phyloP scores from a whole-genome alignment of 495 filamentous ascomycete genomes.

The Sphaerosporella brunnea region DNA sequence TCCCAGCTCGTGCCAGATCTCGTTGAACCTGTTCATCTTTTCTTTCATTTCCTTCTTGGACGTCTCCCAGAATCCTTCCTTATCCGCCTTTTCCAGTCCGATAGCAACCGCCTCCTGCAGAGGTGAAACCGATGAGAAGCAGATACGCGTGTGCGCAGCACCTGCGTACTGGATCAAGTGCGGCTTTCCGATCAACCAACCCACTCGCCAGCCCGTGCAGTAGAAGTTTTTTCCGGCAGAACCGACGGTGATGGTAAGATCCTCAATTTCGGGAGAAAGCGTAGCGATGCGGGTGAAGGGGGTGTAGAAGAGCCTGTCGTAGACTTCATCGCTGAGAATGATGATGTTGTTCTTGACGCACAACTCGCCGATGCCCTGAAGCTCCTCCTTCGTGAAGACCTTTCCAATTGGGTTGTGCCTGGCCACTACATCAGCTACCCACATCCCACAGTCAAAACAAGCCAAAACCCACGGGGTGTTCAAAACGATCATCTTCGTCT shows the following conservation, averaged over 20 bases:
- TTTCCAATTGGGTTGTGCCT: slow-evolving; percentile 90
- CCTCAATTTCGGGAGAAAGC: slow-evolving; percentile 67
- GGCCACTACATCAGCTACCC: neutral
- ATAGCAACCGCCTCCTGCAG: slow-evolving; percentile 93
- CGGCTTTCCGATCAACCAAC: slow-evolving; percentile 75
- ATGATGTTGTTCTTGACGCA: slow-evolving; percentile 87
- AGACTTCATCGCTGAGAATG: slow-evolving; percentile 90
- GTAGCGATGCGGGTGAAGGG: slow-evolving; percentile 87
- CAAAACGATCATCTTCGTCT: slow-evolving; percentile 88
- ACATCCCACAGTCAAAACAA: neutral
- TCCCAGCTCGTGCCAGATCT: slow-evolving; percentile 72
- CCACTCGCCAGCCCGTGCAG: slow-evolving; percentile 86
- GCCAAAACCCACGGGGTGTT: slow-evolving; percentile 32
- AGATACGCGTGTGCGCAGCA: slow-evolving; percentile 87
- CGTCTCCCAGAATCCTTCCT: slow-evolving; percentile 73
- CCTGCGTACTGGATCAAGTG: slow-evolving; percentile 82
- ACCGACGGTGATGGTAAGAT: slow-evolving; percentile 78
- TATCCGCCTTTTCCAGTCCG: slow-evolving; percentile 79
- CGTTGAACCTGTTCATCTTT: slow-evolving; percentile 78
- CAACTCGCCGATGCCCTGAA: slow-evolving; percentile 72
- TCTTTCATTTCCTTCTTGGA: slow-evolving; percentile 66
- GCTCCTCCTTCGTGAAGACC: slow-evolving; percentile 67
- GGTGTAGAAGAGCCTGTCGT: slow-evolving; percentile 86
- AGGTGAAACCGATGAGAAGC: slow-evolving; percentile 82
- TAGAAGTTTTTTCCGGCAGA: slow-evolving; percentile 98